A percentile compares a stretch with the other conserved stretches of the same genome.
Evolutionary conservation across 2,329 filamentous ascomycete genomes (phyloP).

Genomic region (Paramyrothecium roridum): DNA sequence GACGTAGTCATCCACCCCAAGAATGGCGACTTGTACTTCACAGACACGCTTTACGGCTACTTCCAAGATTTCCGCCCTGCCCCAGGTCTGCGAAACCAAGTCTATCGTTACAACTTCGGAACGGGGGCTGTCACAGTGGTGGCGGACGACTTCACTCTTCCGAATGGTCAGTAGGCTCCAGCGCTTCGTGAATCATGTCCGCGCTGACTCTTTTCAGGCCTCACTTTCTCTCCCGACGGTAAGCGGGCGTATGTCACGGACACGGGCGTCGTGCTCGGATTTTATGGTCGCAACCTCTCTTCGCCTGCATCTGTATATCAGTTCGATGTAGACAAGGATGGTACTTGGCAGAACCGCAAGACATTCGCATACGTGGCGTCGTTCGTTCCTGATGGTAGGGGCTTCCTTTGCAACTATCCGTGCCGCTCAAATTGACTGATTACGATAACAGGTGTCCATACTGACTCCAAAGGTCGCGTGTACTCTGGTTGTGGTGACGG

Average conservation of each 20-base stretch:
- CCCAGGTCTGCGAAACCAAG: conserved; percentile 53
- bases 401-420: neutral
- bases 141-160: conserved; percentile 53
- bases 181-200: too few relatives aligned
- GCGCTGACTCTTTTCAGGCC: conserved; percentile 26
- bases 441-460: conserved; percentile 43
- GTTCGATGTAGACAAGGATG: conserved; percentile 40
- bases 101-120: conserved; percentile 51
- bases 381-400: conserved; percentile 56
- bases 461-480: conserved; percentile 52
- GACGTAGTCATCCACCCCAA: conserved; percentile 51
- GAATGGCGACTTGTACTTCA: conserved; percentile 62
- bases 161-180: conserved; percentile 40
- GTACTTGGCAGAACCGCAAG: conserved; percentile 43
- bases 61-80: conserved; percentile 54
- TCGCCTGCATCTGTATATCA: conserved; percentile 33
- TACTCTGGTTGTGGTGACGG: conserved; percentile 48
- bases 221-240: conserved; percentile 54
- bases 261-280: conserved; percentile 41
- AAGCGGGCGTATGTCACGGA: conserved; percentile 53
- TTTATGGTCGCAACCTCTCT: conserved; percentile 34
- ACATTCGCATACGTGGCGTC: conserved; percentile 54
- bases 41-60: conserved; percentile 58
- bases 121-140: conserved; percentile 51
- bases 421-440: neutral